Conservation (phyloP, 345 rosid species). For the Raphanus sativus region DNA sequence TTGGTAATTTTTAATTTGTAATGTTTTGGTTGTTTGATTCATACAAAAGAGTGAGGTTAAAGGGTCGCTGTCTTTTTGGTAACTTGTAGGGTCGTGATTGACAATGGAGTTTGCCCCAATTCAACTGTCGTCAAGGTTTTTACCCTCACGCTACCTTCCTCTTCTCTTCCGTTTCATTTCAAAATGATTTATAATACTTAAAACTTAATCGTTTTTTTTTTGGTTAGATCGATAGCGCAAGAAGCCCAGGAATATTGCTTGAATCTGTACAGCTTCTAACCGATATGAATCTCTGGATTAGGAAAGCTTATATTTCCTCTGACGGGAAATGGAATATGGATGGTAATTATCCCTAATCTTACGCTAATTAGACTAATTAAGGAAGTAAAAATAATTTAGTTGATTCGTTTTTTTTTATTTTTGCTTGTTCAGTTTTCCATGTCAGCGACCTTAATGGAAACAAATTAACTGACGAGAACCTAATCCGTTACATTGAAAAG, state of each 20-base stretch:
- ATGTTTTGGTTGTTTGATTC: slow-evolving; percentile 17
- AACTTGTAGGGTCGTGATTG: slow-evolving; percentile 86
- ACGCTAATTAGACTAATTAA: slow-evolving; percentile 13
- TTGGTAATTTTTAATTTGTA: background rate
- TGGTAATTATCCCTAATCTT: slow-evolving; percentile 49
- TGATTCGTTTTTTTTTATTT: background rate
- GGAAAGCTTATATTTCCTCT: slow-evolving; percentile 81
- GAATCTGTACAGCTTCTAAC: slow-evolving; percentile 94
- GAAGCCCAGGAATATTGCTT: slow-evolving; percentile 82
- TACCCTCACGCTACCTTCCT: slow-evolving; percentile 49
- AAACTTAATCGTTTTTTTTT: slow-evolving; percentile 5
- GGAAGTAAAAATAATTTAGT: background rate
- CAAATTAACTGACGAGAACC: slow-evolving; percentile 75
- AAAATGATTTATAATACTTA: background rate
- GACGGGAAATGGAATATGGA: slow-evolving; percentile 96
- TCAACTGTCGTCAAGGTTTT: slow-evolving; percentile 89
- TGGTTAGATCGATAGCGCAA: slow-evolving; percentile 76
- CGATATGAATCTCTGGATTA: slow-evolving; percentile 90
- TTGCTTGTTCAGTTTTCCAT: slow-evolving; percentile 68
- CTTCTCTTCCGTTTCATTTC: background rate
- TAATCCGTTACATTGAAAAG: slow-evolving; percentile 84
- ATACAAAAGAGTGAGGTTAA: slow-evolving; percentile 27
- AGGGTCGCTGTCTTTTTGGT: slow-evolving; percentile 39
- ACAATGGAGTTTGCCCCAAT: slow-evolving; percentile 83
- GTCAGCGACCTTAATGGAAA: slow-evolving; percentile 83